phyloP scores from a whole-genome alignment of 2,329 filamentous ascomycete genomes.

The Tolypocladium guangdongense region DNA sequence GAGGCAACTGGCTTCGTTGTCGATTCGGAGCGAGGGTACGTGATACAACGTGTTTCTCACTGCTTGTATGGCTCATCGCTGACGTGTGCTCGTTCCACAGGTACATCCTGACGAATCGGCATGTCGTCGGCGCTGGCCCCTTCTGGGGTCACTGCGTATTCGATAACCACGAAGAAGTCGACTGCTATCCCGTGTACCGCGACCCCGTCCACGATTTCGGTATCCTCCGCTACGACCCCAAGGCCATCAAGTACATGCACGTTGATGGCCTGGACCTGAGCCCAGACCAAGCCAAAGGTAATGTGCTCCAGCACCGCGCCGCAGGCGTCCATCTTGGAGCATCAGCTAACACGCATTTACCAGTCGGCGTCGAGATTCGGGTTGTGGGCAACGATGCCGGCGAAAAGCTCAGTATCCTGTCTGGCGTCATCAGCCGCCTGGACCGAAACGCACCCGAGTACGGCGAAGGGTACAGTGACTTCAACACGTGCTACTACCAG shows the following conservation, averaged over 20 bases:
- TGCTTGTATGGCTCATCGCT: neutral
- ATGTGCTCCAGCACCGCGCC: neutral
- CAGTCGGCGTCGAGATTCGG: slow-evolving; percentile 84
- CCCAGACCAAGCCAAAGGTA: slow-evolving; percentile 69
- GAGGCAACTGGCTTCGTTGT: slow-evolving; percentile 98
- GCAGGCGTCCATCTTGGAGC: neutral
- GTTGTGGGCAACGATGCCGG: slow-evolving; percentile 98
- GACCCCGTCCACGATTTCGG: slow-evolving; percentile 98
- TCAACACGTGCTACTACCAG: slow-evolving; percentile 94
- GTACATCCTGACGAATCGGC: slow-evolving; percentile 78
- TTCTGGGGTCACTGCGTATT: slow-evolving; percentile 99
- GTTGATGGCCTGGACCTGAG: slow-evolving; percentile 69
- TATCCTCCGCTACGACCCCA: slow-evolving; percentile 90
- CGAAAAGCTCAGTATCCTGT: slow-evolving; percentile 95
- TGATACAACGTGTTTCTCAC: slow-evolving; percentile 6
- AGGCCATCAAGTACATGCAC: slow-evolving; percentile 94
- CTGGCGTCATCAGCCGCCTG: slow-evolving; percentile 89
- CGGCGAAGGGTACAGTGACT: slow-evolving; percentile 95
- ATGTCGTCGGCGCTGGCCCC: slow-evolving; percentile 89
- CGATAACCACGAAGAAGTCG: slow-evolving; percentile 95
- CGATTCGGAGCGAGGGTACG: slow-evolving; percentile 77
- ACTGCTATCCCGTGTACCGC: slow-evolving; percentile 92
- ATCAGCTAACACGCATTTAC: neutral
- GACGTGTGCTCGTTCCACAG: slow-evolving; percentile 17
- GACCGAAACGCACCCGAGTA: slow-evolving; percentile 97